A percentile compares a stretch with the other conserved stretches of the same genome.
Conservation (phyloP, 148 eudicot species). For the Chenopodium formosanum region DNA sequence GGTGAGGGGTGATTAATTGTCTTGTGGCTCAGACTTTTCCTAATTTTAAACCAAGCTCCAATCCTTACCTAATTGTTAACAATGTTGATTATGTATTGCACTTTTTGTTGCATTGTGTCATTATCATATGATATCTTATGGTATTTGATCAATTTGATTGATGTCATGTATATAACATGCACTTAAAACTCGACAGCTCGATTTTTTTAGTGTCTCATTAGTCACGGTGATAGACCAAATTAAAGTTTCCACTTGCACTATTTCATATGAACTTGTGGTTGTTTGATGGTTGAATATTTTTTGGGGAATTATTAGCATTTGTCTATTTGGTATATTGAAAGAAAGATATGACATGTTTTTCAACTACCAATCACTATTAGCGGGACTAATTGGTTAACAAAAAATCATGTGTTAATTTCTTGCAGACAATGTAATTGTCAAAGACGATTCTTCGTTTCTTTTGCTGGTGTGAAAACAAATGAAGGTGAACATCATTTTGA, state of each 20-base stretch:
- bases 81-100: background rate
- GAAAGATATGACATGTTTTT: background rate
- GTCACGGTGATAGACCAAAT: background rate
- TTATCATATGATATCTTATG: conserved; percentile 22
- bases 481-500: background rate
- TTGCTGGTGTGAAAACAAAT: background rate
- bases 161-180: background rate
- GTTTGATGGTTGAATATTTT: background rate
- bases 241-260: background rate
- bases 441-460: background rate
- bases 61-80: too few species aligned
- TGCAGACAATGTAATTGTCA: background rate
- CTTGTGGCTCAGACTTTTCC: background rate
- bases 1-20: background rate
- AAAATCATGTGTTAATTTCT: background rate
- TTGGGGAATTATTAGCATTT: background rate
- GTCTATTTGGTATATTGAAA: background rate
- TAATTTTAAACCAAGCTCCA: too few species aligned
- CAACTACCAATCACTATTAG: background rate
- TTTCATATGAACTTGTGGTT: background rate
- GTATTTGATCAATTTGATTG: conserved; percentile 6
- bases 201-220: background rate
- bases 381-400: background rate
- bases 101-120: background rate
- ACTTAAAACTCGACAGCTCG: background rate